Evolutionary conservation across 192 early-diverging fungal genomes (phyloP), one percentile per base, ranked within the genome.

Genomic region (Coemansia sp.): DNA sequence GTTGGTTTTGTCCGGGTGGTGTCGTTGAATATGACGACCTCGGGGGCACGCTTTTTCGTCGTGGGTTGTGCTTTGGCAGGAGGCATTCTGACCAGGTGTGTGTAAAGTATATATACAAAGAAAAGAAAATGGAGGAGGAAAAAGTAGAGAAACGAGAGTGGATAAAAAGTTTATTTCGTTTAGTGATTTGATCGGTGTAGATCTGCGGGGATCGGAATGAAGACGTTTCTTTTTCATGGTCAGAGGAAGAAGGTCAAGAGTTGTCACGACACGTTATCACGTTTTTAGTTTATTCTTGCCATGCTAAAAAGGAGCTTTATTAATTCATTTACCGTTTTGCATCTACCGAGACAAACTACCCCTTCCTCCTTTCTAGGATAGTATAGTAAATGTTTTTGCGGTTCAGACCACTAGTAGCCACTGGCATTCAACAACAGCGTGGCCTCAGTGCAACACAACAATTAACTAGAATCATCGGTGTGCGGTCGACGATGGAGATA

Each of bases 11-110:
- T 22, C 19, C 19, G 38, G 22, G 44, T 8, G 2, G 65, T 33
- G 58, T 58, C 58, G 37, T 72, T 48, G 34, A 78, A 78, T 20
- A 78, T 70, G 0, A 78, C 66, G 2, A 78, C 62, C 40, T 78
- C 75, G 13, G 75, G 75, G 38, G 29, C 62, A 17, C 55, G 37
- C 50, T 50, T 62, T 23, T 30, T 31, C 29, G 23, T 56, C 17
- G 50, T 50, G 19, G 50, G 15, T 10, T 38, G 37, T 20, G 45
- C 9, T 0, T 7, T 54, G 52, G 52, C 17, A 25, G 62, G n/a
- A n/a, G n/a, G 30, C 63, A 65, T 72, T 45, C 31, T 28, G 11
- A 9, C 19, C 4, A 50, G 6, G 6, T n/a, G 56, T 20, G 33
- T 23, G 10, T 22, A 33, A 25, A 29, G 4, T 50, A 41, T 13